phyloP scores from a whole-genome alignment of 768 basidiomycete genomes.

The Boletus speciosus region DNA sequence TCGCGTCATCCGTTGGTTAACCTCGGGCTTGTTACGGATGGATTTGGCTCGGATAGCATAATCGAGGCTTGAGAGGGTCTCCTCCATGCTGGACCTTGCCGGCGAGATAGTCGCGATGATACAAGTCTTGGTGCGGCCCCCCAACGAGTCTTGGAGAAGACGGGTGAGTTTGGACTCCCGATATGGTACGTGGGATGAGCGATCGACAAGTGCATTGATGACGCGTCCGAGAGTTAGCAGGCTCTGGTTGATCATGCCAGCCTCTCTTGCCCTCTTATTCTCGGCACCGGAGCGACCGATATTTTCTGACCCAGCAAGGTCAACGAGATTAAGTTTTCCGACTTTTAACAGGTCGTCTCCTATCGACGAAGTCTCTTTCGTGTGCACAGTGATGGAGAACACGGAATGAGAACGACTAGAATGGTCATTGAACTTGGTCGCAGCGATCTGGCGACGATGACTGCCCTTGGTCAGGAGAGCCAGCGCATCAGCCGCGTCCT shows the following conservation, averaged over 20 bases:
- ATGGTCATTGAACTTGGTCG: constrained; percentile 97
- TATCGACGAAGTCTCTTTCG: constrained; percentile 72
- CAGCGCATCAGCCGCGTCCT: constrained; percentile 78
- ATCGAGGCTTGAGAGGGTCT: constrained; percentile 95
- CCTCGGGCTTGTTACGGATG: constrained; percentile 91
- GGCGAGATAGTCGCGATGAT: constrained; percentile 97
- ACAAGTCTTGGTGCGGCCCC: constrained; percentile 95
- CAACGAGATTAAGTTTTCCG: constrained; percentile 96
- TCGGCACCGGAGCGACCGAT: constrained; percentile 95
- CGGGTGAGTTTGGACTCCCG: constrained; percentile 97
- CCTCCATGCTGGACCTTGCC: constrained; percentile 90
- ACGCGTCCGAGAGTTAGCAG: constrained; percentile 94
- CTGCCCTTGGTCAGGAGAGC: constrained; percentile 85
- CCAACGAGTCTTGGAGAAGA: constrained; percentile 97
- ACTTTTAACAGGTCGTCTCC: constrained; percentile 90
- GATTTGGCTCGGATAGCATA: constrained; percentile 95
- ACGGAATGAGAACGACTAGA: constrained; percentile 97
- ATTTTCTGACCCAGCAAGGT: constrained; percentile 96
- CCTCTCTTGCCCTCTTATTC: constrained; percentile 91
- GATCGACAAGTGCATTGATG: constrained; percentile 94
- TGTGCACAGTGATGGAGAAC: constrained; percentile 93
- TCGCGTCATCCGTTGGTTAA: constrained; percentile 92
- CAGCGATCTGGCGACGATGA: constrained; percentile 85
- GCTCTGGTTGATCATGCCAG: constrained; percentile 98
- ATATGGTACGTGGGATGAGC: constrained; percentile 89